phyloP scores from a whole-genome alignment of 2,329 filamentous ascomycete species.

The Ophiostoma montium region DNA sequence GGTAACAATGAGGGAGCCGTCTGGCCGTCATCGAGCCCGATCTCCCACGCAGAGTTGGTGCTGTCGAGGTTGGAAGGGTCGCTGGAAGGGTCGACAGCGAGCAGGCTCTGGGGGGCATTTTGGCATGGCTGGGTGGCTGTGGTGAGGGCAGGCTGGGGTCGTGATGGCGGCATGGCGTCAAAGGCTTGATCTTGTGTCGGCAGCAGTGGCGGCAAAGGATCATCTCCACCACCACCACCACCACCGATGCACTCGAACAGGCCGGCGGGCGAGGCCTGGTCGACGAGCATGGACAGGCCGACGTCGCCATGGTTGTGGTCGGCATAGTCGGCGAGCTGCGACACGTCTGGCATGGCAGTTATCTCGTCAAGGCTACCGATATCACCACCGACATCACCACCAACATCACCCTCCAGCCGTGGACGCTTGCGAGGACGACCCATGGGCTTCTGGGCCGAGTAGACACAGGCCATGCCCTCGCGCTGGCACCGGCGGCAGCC shows the following conservation, averaged over 20 bases:
- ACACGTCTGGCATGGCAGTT: no score
- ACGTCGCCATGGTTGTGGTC: not conserved
- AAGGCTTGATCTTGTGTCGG: not conserved
- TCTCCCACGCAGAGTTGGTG: not conserved
- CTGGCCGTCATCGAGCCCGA: no score
- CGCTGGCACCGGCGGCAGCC: constrained; percentile 45
- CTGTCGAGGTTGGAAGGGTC: constrained; percentile 5
- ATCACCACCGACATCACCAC: no score
- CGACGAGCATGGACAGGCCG: not conserved
- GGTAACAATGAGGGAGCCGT: no score
- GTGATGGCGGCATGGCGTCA: not conserved
- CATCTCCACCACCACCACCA: no score
- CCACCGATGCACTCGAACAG: no score
- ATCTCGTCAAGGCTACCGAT: no score
- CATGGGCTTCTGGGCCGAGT: constrained; percentile 53
- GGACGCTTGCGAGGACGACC: constrained; percentile 46
- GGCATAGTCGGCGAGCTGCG: no score
- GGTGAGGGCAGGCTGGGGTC: not conserved
- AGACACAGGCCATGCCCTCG: constrained; percentile 44
- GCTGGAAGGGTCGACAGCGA: constrained; percentile 3
- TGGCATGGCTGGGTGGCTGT: not conserved
- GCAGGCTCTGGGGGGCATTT: not conserved
- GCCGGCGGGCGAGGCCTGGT: constrained; percentile 10
- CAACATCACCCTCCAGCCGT: constrained; percentile 8
- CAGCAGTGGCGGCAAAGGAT: no score